Conservation (phyloP, 495 filamentous ascomycete species). For the Hyaloscypha finlandica region DNA sequence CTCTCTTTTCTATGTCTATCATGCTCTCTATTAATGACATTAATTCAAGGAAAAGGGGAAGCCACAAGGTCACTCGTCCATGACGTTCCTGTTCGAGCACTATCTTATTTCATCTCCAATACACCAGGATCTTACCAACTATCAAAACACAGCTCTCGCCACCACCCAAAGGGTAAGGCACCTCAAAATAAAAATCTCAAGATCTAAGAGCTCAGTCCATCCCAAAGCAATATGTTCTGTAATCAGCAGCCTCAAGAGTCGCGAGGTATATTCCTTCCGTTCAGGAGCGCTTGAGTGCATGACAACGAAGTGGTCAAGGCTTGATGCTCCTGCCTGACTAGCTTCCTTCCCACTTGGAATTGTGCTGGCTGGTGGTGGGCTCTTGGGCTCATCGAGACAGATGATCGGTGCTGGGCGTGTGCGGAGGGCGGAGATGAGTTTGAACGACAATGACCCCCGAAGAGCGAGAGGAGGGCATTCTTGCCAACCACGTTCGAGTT, state of each 20-base stretch:
- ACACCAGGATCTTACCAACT: background rate
- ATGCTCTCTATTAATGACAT: background rate
- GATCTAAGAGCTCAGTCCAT: conserved; percentile 26
- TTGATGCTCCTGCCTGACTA: background rate
- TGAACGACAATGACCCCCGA: conserved; percentile 6
- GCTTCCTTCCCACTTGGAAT: background rate
- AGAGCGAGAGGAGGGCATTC: background rate
- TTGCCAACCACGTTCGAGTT: conserved; percentile 31
- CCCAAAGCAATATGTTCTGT: conserved; percentile 33
- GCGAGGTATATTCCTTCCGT: conserved; percentile 24
- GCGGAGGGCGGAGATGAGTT: background rate
- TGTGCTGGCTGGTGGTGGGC: background rate
- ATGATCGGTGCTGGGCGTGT: background rate
- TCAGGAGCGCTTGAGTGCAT: background rate
- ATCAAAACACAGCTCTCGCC: conserved; percentile 1
- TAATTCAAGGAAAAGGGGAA: too few species aligned
- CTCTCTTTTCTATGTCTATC: background rate
- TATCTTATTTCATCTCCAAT: too few species aligned
- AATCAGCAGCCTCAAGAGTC: conserved; percentile 28
- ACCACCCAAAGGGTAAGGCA: conserved; percentile 23
- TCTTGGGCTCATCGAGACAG: background rate
- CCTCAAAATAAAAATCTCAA: conserved; percentile 16
- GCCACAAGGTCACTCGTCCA: too few species aligned
- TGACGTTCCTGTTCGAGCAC: too few species aligned
- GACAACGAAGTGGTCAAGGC: conserved; percentile 13